These are phyloP conservation scores for Penicilliopsis zonata DNA, from an alignment of 495 filamentous ascomycete genomes.

Conservation along the genomic window DNA sequence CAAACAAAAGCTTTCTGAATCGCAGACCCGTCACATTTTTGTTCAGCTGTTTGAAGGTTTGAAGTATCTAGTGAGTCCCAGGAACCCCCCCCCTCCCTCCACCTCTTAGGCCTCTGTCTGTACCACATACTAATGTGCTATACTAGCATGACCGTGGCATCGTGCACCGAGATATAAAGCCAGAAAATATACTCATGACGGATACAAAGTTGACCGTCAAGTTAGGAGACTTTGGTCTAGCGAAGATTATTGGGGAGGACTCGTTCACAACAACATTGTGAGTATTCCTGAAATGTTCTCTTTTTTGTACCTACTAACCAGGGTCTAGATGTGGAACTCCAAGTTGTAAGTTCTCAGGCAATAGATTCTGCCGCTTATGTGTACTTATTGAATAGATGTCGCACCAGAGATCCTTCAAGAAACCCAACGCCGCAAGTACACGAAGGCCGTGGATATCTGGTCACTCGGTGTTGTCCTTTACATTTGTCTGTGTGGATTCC, in stretches of 20 bases:
- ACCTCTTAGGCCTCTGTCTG: too few relatives aligned
- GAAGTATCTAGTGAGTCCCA: constrained; percentile 71
- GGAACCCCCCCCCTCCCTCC: too few relatives aligned
- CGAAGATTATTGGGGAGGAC: constrained; percentile 97
- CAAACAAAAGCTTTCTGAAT: constrained; percentile 77
- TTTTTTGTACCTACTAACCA: constrained; percentile 7
- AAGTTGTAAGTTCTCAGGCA: constrained; percentile 46
- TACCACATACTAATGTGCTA: constrained; percentile 3
- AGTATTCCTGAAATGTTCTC: constrained; percentile 12
- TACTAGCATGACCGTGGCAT: constrained; percentile 90
- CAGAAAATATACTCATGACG: constrained; percentile 88
- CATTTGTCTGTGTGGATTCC: constrained; percentile 96
- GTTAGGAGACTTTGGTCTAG: constrained; percentile 92
- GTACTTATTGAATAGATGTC: constrained; percentile 51
- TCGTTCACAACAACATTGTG: constrained; percentile 93
- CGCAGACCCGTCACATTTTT: constrained; percentile 76
- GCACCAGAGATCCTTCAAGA: constrained; percentile 90
- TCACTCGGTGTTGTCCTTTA: constrained; percentile 97
- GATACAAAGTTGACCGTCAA: constrained; percentile 81
- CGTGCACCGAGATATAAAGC: constrained; percentile 97
- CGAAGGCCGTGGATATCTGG: constrained; percentile 94
- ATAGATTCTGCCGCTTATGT: constrained; percentile 5
- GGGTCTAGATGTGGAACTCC: constrained; percentile 71
- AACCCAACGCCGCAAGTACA: constrained; percentile 69
- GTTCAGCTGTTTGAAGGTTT: constrained; percentile 84